Evolutionary conservation across 2,329 filamentous ascomycete species (phyloP), one percentile per base, ranked within the genome.

Genomic region (Orbilia quercus): DNA sequence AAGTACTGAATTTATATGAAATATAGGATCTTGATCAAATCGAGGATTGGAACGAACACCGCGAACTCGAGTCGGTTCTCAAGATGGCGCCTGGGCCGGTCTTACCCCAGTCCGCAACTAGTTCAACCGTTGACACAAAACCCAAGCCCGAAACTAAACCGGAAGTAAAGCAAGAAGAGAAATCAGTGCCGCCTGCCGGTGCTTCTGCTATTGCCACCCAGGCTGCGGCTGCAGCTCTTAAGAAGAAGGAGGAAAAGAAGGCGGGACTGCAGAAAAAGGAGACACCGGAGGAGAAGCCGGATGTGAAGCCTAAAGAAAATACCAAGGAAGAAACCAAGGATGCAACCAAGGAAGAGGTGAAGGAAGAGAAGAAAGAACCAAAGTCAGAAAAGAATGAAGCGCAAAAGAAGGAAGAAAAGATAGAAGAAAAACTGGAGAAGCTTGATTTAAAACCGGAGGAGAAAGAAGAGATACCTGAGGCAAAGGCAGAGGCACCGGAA

Each of bases 11-110:
- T 38, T 50, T 76, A 47, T 75, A 36, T 25, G 53, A 57, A 44
- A 48, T 75, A 42, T 76, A 97, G 93, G 95, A 97, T 80, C 85
- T 97, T 54, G 90, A 94, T 75, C 90, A 98, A 81, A 88, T 98
- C 75, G 95, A 99, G 82, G 95, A 99, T 80, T 98, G 94, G 95
- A 99, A 99, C 83, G 95, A 99, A 81, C 97, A 96, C 81, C 92
- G 92, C 81, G 94, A 98, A 82, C 86, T 99, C 74, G 92, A 92
- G 81, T 88, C 94, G 81, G 90, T 94, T 78, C 88, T 98, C 77
- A 88, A 85, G 73, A 86, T 90, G 77, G 87, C 85, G 81, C 86
- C 78, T 87, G 86, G 53, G 86, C 87, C 76, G 84, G 85, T 34
- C 80, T 53, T 71, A 22, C 38, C 64, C 25, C 58, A 74, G 48